phyloP scores from a whole-genome alignment of 768 basidiomycete genomes.

The Termitomyces sp. region DNA sequence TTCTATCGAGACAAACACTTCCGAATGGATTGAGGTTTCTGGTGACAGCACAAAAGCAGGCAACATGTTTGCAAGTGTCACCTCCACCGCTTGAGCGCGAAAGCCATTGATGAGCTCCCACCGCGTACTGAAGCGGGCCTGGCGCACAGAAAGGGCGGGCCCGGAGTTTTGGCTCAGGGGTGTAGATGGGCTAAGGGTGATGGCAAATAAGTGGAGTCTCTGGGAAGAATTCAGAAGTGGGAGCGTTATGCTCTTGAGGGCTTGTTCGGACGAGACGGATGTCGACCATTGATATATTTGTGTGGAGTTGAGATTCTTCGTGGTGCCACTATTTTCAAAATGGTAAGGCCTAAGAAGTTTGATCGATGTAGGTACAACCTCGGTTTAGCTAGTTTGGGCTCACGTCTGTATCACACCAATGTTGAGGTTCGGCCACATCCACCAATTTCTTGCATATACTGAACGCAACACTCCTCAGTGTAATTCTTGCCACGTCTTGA shows the following conservation, averaged over 20 bases:
- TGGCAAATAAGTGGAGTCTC: constrained; percentile 40
- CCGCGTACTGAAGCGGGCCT: constrained; percentile 37
- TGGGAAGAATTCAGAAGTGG: constrained; percentile 23
- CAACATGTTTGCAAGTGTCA: constrained; percentile 46
- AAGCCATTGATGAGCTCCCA: constrained; percentile 34
- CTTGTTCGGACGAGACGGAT: constrained; percentile 32
- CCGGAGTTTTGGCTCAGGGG: constrained; percentile 3
- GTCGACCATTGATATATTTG: constrained; percentile 42
- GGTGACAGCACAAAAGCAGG: constrained; percentile 23
- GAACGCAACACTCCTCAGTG: neutral
- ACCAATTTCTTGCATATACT: constrained; percentile 45
- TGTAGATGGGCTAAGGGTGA: constrained; percentile 32
- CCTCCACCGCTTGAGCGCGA: constrained; percentile 40
- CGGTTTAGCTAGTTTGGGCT: constrained; percentile 2
- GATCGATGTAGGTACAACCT: neutral
- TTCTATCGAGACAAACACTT: constrained; percentile 28
- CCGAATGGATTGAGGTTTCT: constrained; percentile 24
- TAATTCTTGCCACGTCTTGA: neutral
- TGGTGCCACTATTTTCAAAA: constrained; percentile 27
- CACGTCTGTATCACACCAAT: constrained; percentile 39
- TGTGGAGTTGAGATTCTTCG: constrained; percentile 34
- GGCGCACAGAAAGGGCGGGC: constrained; percentile 32
- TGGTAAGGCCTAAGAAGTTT: constrained; percentile 33
- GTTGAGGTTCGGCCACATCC: constrained; percentile 32
- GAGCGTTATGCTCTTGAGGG: constrained; percentile 38